Percentiles rank a stretch among this genome's conserved stretches.
Evolutionary conservation across 805 yeast species (phyloP).

Genomic region (Komagataella mondaviorum): DNA sequence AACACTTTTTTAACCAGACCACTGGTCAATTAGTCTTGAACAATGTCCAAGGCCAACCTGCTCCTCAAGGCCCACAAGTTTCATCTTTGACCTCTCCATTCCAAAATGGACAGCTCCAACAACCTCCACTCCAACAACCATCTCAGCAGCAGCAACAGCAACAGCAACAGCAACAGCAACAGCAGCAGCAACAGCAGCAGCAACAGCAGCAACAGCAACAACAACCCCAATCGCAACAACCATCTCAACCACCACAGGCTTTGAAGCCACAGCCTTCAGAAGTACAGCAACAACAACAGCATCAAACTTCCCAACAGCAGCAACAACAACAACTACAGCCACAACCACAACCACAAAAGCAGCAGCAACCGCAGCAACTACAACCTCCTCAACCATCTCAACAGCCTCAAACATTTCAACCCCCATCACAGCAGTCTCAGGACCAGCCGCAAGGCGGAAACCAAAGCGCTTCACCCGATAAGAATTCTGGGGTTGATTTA

Average conservation of each 20-base stretch:
- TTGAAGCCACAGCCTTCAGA: constrained; percentile 1
- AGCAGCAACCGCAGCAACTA: not conserved
- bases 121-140: not conserved
- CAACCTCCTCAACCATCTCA: constrained; percentile 3
- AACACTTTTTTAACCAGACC: constrained; percentile 1
- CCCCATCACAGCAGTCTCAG: constrained; percentile 8
- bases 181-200: not conserved
- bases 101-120: not conserved
- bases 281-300: constrained; percentile 5
- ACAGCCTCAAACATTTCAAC: constrained; percentile 3
- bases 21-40: not conserved
- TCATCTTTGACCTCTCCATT: not conserved
- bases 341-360: constrained; percentile 7
- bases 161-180: no score
- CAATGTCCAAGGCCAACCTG: not conserved
- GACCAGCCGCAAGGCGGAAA: constrained; percentile 8
- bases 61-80: not conserved
- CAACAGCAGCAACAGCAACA: not conserved
- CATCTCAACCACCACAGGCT: constrained; percentile 3
- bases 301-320: constrained; percentile 4
- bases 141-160: constrained; percentile 1
- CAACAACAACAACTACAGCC: constrained; percentile 4
- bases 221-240: constrained; percentile 1
- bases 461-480: constrained; percentile 6
- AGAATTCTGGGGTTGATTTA: constrained; percentile 33